Percentiles rank a stretch among this genome's conserved stretches.
Evolutionary conservation across 2,329 filamentous ascomycete species (phyloP).

Genomic region (Cordyceps cateniannulata): DNA sequence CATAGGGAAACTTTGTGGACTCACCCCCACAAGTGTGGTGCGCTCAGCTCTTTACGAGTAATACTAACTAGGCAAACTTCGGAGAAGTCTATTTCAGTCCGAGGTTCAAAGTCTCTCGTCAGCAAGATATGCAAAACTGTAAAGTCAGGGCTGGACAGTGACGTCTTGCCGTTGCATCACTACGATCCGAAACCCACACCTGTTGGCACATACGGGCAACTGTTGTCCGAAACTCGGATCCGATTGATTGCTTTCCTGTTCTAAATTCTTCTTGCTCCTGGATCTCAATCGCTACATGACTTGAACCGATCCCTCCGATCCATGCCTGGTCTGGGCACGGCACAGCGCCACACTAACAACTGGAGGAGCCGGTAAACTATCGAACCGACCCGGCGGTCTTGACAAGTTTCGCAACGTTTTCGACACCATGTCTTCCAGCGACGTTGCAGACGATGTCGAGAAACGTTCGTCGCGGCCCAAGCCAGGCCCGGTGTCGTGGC

Average conservation of each 20-base stretch:
- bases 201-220: background rate
- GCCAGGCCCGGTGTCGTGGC: slow-evolving; percentile 53
- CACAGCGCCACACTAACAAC: background rate
- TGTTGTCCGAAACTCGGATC: background rate
- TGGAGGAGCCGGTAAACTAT: background rate
- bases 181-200: background rate
- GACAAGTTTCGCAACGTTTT: background rate
- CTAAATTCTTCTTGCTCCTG: background rate
- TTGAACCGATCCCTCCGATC: background rate
- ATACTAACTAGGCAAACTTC: background rate
- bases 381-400: background rate
- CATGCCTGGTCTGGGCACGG: background rate
- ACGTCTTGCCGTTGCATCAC: slow-evolving; percentile 5
- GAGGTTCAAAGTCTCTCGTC: background rate
- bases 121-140: background rate
- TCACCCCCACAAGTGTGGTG: background rate
- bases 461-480: background rate
- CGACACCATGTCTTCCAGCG: background rate
- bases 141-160: background rate
- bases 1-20: background rate
- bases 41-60: background rate
- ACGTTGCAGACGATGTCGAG: background rate
- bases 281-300: background rate
- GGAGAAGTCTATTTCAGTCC: background rate
- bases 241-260: background rate